Evolutionary conservation across 1,139 yeast species (phyloP).

Genomic region (Pichiaceae sp.): DNA sequence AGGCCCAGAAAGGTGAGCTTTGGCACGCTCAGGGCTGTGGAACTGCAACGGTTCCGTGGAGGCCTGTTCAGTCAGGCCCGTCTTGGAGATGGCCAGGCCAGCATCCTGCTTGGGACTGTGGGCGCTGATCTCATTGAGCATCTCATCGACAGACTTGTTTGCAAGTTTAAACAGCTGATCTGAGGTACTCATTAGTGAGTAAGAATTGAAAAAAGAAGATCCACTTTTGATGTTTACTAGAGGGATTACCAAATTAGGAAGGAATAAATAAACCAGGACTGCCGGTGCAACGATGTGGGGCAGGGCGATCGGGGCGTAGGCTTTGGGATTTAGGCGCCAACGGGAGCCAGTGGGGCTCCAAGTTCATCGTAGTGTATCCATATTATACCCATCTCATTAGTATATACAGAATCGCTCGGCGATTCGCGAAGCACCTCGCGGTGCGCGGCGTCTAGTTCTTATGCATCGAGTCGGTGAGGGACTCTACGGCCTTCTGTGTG

Average conservation of each 20-base stretch:
- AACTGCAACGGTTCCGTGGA: neutral
- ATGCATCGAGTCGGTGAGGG: neutral
- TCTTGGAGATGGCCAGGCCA: neutral
- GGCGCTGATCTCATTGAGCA: conserved; percentile 17
- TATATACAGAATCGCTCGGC: too few relatives aligned
- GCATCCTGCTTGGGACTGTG: conserved; percentile 3
- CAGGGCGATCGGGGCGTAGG: too few relatives aligned
- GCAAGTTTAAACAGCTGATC: conserved; percentile 18
- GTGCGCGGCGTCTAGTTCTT: neutral
- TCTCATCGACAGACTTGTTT: conserved; percentile 23
- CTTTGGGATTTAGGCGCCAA: too few relatives aligned
- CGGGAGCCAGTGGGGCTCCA: too few relatives aligned
- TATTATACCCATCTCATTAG: too few relatives aligned
- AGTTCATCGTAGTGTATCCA: too few relatives aligned
- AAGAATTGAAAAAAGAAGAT: neutral
- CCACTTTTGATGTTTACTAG: neutral
- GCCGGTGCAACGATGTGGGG: too few relatives aligned
- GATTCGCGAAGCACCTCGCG: neutral
- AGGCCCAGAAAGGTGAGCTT: conserved; percentile 1
- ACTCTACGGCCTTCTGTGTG: too few relatives aligned
- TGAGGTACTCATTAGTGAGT: conserved; percentile 1
- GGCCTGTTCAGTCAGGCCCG: neutral
- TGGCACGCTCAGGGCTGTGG: neutral
- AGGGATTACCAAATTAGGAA: neutral
- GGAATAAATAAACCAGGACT: neutral